These are phyloP conservation scores for Erodium texanum DNA, from an alignment of 441 rosid genomes.

Conservation along the genomic window DNA sequence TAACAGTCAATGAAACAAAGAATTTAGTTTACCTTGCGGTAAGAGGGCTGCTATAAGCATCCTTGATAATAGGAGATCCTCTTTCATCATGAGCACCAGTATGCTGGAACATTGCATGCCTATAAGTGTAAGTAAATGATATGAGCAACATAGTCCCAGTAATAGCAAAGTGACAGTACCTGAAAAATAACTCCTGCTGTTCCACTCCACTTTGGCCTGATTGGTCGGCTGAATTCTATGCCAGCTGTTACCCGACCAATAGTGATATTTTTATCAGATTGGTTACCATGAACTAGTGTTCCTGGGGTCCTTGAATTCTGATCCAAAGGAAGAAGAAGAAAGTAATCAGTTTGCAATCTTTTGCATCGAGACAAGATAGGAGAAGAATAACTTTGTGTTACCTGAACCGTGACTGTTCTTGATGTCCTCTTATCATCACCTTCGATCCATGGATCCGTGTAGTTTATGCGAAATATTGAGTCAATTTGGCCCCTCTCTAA, in stretches of 20 bases:
- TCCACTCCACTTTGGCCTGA: constrained; percentile 95
- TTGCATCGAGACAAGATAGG: not conserved
- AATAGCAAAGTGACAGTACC: constrained; percentile 35
- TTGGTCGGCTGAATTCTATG: constrained; percentile 78
- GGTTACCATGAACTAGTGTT: constrained; percentile 71
- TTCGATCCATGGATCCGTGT: constrained; percentile 97
- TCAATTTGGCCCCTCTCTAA: constrained; percentile 89
- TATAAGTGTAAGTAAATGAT: no score
- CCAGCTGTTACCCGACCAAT: constrained; percentile 75
- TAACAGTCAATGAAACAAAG: not conserved
- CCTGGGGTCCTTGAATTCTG: constrained; percentile 94
- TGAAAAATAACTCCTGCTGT: constrained; percentile 77
- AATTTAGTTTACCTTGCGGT: constrained; percentile 61
- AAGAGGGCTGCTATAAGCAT: constrained; percentile 69
- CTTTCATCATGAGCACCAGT: constrained; percentile 74
- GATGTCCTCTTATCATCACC: constrained; percentile 87
- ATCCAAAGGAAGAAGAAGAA: constrained; percentile 14
- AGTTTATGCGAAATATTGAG: constrained; percentile 77
- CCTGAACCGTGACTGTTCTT: constrained; percentile 86
- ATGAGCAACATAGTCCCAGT: no score
- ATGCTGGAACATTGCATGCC: constrained; percentile 35
- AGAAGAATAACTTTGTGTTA: constrained; percentile 19
- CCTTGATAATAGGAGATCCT: constrained; percentile 75
- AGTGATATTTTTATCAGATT: constrained; percentile 52
- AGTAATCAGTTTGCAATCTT: constrained; percentile 12